A percentile compares a stretch with the other conserved stretches of the same genome.
Evolutionary conservation across 2,329 filamentous ascomycete species (phyloP).

Genomic region (Hypoxylon sp.): DNA sequence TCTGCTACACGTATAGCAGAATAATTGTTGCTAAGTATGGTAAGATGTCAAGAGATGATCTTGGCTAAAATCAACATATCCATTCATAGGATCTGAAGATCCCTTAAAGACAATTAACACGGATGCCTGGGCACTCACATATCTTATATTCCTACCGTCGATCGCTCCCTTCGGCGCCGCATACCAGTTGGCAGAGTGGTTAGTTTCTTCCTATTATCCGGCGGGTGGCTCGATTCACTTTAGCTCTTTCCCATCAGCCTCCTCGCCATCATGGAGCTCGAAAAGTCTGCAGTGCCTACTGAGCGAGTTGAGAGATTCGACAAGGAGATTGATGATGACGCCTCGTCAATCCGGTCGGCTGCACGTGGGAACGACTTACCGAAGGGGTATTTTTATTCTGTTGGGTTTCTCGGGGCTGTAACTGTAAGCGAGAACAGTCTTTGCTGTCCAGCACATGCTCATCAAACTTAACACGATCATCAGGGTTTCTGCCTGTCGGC

Average conservation of each 20-base stretch:
- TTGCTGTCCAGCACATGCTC: not conserved
- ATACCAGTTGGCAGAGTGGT: constrained; percentile 11
- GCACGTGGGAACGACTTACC: constrained; percentile 56
- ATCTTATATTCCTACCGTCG: constrained; percentile 15
- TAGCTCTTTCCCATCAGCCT: not conserved
- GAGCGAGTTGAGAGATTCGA: constrained; percentile 31
- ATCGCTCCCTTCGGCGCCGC: constrained; percentile 24
- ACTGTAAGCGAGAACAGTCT: constrained; percentile 47
- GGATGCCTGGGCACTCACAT: constrained; percentile 16
- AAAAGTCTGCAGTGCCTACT: constrained; percentile 31
- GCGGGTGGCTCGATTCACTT: constrained; percentile 10
- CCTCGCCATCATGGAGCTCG: constrained; percentile 23
- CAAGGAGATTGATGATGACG: constrained; percentile 57
- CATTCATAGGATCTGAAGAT: constrained; percentile 11
- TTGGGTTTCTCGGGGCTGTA: constrained; percentile 54
- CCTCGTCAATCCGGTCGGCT: constrained; percentile 55
- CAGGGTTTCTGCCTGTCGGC: constrained; percentile 58
- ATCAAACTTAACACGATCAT: constrained; percentile 21
- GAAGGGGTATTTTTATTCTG: constrained; percentile 57
- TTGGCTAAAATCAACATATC: constrained; percentile 13
- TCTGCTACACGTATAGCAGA: not conserved
- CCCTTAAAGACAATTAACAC: constrained; percentile 14
- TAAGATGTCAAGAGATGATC: constrained; percentile 15
- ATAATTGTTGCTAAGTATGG: constrained; percentile 27
- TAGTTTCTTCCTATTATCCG: constrained; percentile 20